Percentiles rank a stretch among this genome's conserved stretches.
phyloP scores from a whole-genome alignment of 192 early-diverging fungal species.

The Spizellomyces punctatus region DNA sequence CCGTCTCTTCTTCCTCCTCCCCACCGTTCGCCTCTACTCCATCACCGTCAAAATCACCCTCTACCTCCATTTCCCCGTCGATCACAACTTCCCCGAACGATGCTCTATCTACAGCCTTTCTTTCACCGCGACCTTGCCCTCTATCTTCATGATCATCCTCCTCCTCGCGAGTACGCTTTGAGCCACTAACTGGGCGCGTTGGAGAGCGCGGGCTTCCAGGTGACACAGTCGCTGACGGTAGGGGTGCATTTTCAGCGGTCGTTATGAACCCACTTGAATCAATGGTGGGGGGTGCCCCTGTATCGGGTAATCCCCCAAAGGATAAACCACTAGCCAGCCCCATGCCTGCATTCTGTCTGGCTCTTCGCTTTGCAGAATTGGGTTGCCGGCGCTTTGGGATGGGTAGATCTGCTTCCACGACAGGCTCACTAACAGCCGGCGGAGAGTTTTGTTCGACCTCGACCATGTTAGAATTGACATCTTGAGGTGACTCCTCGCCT shows the following conservation, averaged over 20 bases:
- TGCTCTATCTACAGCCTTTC: conserved; percentile 7
- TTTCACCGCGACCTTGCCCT: not conserved
- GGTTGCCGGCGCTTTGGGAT: conserved; percentile 7
- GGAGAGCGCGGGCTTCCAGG: not conserved
- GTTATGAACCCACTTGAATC: not conserved
- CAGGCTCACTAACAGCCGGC: no score
- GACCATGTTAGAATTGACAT: not conserved
- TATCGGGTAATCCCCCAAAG: not conserved
- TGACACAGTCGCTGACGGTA: not conserved
- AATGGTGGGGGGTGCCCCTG: not conserved
- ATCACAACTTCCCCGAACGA: not conserved
- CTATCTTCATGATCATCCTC: not conserved
- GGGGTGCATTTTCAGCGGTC: not conserved
- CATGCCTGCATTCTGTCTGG: conserved; percentile 13
- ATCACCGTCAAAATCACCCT: not conserved
- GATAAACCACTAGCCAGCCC: conserved; percentile 5
- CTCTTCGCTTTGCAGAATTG: conserved; percentile 27
- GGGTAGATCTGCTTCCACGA: not conserved
- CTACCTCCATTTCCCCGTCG: not conserved
- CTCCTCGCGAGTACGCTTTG: not conserved
- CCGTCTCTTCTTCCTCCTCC: not conserved
- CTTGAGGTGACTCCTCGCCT: not conserved
- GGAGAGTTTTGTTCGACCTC: not conserved
- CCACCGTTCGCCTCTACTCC: not conserved
- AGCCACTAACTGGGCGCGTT: conserved; percentile 1